A percentile compares a stretch with the other conserved stretches of the same genome.
phyloP scores from a whole-genome alignment of 2,329 filamentous ascomycete genomes.

The Penicillium corylophilum region DNA sequence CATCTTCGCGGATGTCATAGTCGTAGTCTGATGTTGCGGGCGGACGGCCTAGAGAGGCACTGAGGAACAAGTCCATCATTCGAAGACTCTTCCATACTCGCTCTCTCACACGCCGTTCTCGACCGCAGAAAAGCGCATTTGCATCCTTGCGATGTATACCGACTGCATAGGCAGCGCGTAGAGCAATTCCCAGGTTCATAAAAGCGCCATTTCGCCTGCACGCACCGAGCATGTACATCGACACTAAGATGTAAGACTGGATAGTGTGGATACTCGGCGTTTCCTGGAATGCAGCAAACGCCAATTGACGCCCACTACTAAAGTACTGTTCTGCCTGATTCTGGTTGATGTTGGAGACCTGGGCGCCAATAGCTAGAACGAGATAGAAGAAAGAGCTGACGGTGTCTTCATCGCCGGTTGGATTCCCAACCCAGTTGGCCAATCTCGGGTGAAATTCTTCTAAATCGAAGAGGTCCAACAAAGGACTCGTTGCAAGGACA shows the following conservation, averaged over 20 bases:
- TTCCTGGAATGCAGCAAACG: slow-evolving; percentile 48
- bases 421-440: slow-evolving; percentile 39
- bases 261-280: slow-evolving; percentile 53
- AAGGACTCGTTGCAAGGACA: slow-evolving; percentile 47
- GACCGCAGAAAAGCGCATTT: slow-evolving; percentile 49
- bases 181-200: slow-evolving; percentile 53
- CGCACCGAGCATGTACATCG: slow-evolving; percentile 53
- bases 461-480: slow-evolving; percentile 51
- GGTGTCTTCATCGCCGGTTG: slow-evolving; percentile 40
- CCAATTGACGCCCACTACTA: slow-evolving; percentile 45
- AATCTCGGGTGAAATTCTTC: slow-evolving; percentile 43
- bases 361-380: slow-evolving; percentile 51
- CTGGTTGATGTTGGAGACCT: slow-evolving; percentile 43
- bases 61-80: slow-evolving; percentile 53
- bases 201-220: slow-evolving; percentile 55
- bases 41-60: slow-evolving; percentile 52
- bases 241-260: slow-evolving; percentile 53
- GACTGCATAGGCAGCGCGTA: slow-evolving; percentile 53
- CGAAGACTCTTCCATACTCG: slow-evolving; percentile 55
- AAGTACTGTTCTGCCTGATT: slow-evolving; percentile 50
- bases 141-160: slow-evolving; percentile 54
- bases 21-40: slow-evolving; percentile 55
- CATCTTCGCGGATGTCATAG: slow-evolving; percentile 38
- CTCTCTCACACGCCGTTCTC: slow-evolving; percentile 45
- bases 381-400: slow-evolving; percentile 52